Conservation (phyloP, 208 protist genomes). For the Leishmania tropica region DNA sequence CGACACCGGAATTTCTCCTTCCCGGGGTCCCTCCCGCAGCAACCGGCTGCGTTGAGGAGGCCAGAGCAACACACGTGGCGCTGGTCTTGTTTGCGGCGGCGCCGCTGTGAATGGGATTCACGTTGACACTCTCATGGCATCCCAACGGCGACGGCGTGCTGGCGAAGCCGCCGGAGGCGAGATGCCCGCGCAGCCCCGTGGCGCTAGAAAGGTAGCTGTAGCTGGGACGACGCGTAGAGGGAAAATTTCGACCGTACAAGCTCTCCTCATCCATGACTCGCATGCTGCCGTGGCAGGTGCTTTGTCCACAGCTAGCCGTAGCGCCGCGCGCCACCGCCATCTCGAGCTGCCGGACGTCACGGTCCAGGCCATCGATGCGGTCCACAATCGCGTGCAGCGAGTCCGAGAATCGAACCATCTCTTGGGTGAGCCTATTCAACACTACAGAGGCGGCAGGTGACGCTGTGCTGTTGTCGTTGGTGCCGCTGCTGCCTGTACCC, state of each 20-base stretch:
- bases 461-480: too few relatives aligned
- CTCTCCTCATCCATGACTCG: constrained; percentile 11
- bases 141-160: background rate
- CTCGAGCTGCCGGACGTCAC: constrained; percentile 43
- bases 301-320: background rate
- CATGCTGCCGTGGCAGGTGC: background rate
- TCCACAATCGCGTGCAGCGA: constrained; percentile 32
- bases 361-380: constrained; percentile 43
- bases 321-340: constrained; percentile 3
- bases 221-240: constrained; percentile 17
- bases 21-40: background rate
- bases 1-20: background rate
- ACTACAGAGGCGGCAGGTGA: background rate
- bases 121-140: background rate
- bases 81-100: background rate
- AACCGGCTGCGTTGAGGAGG: background rate
- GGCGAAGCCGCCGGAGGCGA: background rate
- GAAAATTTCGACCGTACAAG: constrained; percentile 11
- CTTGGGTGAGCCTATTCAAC: constrained; percentile 19
- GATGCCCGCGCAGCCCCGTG: background rate
- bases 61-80: background rate
- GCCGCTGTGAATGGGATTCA: background rate
- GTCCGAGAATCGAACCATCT: constrained; percentile 49
- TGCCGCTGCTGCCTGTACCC: background rate
- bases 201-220: background rate